phyloP scores from a whole-genome alignment of 2,329 filamentous ascomycete genomes.

The Parastagonospora avenae region DNA sequence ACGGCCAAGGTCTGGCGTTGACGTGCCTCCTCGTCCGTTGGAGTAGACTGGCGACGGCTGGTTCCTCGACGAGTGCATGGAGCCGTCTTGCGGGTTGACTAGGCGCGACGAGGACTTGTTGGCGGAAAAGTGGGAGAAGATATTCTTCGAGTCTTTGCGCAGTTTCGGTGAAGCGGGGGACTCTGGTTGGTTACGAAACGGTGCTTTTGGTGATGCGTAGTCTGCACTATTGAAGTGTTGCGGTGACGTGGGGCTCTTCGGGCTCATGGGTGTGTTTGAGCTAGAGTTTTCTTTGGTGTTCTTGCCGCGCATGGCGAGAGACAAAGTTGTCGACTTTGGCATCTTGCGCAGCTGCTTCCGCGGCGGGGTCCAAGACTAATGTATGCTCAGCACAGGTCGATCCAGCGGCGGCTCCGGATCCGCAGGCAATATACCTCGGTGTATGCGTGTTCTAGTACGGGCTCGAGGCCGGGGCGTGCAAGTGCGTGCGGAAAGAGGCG shows the following conservation, averaged over 20 bases:
- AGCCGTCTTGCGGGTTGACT: conserved; percentile 39
- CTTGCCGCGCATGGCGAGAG: conserved; percentile 43
- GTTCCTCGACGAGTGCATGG: conserved; percentile 41
- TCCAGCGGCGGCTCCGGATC: conserved; percentile 2
- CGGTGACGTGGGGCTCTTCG: conserved; percentile 41
- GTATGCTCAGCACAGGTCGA: conserved; percentile 27
- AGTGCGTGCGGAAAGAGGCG: conserved; percentile 18
- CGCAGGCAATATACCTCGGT: conserved; percentile 33
- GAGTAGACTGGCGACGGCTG: conserved; percentile 45
- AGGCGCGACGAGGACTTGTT: conserved; percentile 54
- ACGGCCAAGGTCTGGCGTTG: conserved; percentile 54
- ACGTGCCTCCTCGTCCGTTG: conserved; percentile 52
- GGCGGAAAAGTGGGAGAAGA: conserved; percentile 56
- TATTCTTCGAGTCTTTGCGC: conserved; percentile 48
- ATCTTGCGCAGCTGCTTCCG: conserved; percentile 43
- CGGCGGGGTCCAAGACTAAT: conserved; percentile 28
- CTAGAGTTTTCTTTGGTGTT: conserved; percentile 31
- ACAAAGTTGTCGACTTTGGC: conserved; percentile 47
- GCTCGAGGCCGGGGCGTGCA: conserved; percentile 18
- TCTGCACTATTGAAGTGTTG: conserved; percentile 28
- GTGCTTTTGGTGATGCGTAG: conserved; percentile 35
- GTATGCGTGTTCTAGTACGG: conserved; percentile 19
- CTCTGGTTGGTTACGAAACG: conserved; percentile 38
- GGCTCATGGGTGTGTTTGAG: conserved; percentile 34
- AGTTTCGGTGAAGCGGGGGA: conserved; percentile 43